Evolutionary conservation across 1,284 basidiomycete species (phyloP).

Genomic region (Ceratobasidium papillatum): DNA sequence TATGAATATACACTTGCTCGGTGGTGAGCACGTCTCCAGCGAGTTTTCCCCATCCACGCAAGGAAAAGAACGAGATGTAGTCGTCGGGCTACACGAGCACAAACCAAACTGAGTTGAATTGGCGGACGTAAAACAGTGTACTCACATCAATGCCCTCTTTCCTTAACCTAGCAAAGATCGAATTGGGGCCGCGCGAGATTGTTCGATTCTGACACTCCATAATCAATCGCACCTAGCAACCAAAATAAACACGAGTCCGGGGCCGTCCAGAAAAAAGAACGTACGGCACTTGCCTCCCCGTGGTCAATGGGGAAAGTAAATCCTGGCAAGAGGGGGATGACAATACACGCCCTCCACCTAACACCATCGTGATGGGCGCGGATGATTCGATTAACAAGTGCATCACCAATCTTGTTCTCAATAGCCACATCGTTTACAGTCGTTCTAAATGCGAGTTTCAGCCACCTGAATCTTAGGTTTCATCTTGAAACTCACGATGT

Average conservation of each 20-base stretch:
- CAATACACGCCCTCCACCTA: conserved; percentile 91
- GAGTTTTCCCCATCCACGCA: conserved; percentile 95
- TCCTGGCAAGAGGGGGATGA: conserved; percentile 93
- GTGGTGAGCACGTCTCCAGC: conserved; percentile 86
- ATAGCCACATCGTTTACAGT: conserved; percentile 85
- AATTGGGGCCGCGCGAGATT: conserved; percentile 88
- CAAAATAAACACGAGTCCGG: conserved; percentile 41
- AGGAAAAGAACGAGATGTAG: conserved; percentile 90
- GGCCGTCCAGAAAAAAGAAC: conserved; percentile 50
- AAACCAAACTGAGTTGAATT: neutral
- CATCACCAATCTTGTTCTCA: conserved; percentile 95
- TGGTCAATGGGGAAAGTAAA: conserved; percentile 95
- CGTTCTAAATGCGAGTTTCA: conserved; percentile 62
- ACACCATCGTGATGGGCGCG: conserved; percentile 84
- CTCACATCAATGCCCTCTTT: conserved; percentile 89
- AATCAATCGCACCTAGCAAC: conserved; percentile 82
- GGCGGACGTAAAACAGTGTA: conserved; percentile 33
- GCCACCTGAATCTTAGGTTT: neutral
- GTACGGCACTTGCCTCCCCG: conserved; percentile 87
- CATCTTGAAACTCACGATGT: conserved; percentile 66
- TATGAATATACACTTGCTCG: conserved; percentile 92
- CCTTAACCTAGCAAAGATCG: conserved; percentile 87
- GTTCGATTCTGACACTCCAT: conserved; percentile 93
- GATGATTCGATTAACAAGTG: conserved; percentile 91
- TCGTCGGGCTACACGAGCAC: conserved; percentile 75